Conservation (phyloP, 2,329 filamentous ascomycete species). For the Phoma sp. region DNA sequence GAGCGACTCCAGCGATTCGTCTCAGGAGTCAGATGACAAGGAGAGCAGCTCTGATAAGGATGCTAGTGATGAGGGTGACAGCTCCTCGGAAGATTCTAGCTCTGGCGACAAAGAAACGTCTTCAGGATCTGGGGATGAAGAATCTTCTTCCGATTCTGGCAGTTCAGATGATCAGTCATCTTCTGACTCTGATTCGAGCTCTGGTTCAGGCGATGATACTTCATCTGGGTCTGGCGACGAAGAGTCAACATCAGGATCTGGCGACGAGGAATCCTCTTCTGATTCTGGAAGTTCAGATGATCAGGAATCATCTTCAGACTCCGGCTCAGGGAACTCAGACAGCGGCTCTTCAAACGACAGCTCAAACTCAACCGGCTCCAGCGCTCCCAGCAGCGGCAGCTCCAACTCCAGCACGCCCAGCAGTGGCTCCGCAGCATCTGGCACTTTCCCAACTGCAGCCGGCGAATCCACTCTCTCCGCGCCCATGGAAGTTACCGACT, state of each 20-base stretch:
- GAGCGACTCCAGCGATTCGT: neutral
- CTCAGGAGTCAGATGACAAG: neutral
- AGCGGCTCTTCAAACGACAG: neutral
- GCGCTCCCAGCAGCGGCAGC: neutral
- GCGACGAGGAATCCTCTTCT: neutral
- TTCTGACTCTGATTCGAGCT: neutral
- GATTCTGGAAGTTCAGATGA: neutral
- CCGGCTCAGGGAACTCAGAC: constrained; percentile 1
- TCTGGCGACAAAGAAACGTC: neutral
- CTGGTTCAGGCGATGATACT: neutral
- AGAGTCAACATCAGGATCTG: neutral
- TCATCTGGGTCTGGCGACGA: no score
- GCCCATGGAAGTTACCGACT: constrained; percentile 29
- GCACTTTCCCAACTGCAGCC: constrained; percentile 29
- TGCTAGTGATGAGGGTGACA: neutral
- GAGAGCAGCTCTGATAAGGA: neutral
- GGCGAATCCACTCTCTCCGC: constrained; percentile 27
- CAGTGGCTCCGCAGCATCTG: constrained; percentile 17
- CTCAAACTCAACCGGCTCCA: neutral
- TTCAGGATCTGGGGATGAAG: neutral
- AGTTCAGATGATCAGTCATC: neutral
- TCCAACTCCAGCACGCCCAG: constrained; percentile 10
- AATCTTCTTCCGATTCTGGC: neutral
- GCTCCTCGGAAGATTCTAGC: neutral
- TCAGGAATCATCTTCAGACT: neutral